Evolutionary conservation across 805 yeast genomes (phyloP).

Genomic region (Torulaspora quercuum): DNA sequence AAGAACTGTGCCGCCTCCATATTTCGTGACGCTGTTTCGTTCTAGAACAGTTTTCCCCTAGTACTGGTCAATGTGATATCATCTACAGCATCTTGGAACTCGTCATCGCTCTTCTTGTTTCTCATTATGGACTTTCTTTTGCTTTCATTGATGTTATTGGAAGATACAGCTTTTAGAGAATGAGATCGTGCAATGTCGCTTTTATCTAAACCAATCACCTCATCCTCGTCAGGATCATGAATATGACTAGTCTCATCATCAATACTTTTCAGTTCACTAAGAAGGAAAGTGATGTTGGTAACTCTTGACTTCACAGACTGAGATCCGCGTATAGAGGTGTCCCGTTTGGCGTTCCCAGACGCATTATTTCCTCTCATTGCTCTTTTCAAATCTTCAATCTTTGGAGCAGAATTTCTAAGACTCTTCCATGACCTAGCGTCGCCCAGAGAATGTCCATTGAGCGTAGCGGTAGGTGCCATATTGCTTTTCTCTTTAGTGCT

Average conservation of each 20-base stretch:
- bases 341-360: constrained; percentile 8
- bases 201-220: constrained; percentile 33
- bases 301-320: constrained; percentile 38
- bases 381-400: constrained; percentile 31
- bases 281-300: constrained; percentile 37
- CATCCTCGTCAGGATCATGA: constrained; percentile 37
- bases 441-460: constrained; percentile 14
- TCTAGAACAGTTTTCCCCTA: constrained; percentile 33
- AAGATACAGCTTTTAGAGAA: constrained; percentile 21
- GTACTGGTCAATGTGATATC: constrained; percentile 24
- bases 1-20: not conserved
- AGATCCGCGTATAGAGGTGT: constrained; percentile 26
- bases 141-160: constrained; percentile 8
- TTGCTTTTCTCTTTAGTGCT: constrained; percentile 3
- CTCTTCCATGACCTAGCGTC: constrained; percentile 26
- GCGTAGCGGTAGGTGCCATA: constrained; percentile 1
- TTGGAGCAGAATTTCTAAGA: constrained; percentile 24
- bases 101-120: constrained; percentile 22
- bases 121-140: constrained; percentile 18
- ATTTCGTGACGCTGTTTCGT: too few species aligned
- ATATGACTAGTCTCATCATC: constrained; percentile 26
- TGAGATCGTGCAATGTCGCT: constrained; percentile 33
- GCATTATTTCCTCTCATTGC: constrained; percentile 16
- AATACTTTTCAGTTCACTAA: constrained; percentile 32
- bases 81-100: constrained; percentile 33